Evolutionary conservation across 352 stramenopile genomes (phyloP), one percentile per base, ranked within the genome.

Genomic region (Poterioochromonas sp.): DNA sequence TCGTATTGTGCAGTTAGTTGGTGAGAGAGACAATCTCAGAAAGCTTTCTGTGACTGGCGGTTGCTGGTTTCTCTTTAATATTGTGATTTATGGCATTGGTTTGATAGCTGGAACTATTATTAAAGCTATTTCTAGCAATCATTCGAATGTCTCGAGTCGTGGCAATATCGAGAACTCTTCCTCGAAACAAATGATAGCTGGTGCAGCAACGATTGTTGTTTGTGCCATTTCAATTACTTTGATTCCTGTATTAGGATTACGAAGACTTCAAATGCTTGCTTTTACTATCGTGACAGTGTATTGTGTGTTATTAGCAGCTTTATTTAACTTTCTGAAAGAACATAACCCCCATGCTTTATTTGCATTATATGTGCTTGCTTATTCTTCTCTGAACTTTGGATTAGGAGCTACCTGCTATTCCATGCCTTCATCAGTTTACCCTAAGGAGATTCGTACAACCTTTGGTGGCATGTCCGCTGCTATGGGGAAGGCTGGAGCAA

Each of bases 361-460:
- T n/a, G 32, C 12, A 47, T 47, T 70, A 41, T 92, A 91, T 76
- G 91, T 91, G 79, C 87, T 87, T 54, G 1, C 26, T 26, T 43
- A 11, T n/a, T 41, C 29, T 12, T 47, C 2, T 20, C 15, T 41
- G 5, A 91, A 93, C 81, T 92, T 91, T 78, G 88, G 88, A 0
- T 87, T 87, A 51, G 91, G 91, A 53, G 81, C 78, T 65, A 85
- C 85, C 32, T 89, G 85, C 5, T 91, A 90, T 74, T 86, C 91
- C 11, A 83, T 93, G 80, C 88, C 88, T 0, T 86, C 88, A 0
- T 88, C 91, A 79, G 91, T 93, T 0, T 90, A 87, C 78, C 86
- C 86, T 81, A 91, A 87, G 15, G 82, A 86, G 12, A 90, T 91
- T 74, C 87, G 88, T 8, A 84, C 83, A 41, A 89, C 85, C 29